Conservation (phyloP, 108 stramenopile genomes). For the Nitzschia palea region DNA sequence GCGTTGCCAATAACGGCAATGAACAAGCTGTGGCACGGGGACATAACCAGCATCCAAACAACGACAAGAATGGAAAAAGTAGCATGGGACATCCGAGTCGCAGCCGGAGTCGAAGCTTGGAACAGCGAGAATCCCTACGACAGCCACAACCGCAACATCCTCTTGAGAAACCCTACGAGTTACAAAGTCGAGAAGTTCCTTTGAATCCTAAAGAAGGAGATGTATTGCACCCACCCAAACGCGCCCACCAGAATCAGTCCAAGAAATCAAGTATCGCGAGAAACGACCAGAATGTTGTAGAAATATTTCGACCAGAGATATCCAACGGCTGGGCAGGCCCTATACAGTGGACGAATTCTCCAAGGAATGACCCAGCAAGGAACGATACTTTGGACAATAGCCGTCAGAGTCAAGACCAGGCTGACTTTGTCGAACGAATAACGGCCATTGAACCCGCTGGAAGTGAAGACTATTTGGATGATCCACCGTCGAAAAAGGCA, state of each 20-base stretch:
- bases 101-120: neutral
- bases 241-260: no score
- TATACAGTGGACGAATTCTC: no score
- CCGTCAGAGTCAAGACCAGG: no score
- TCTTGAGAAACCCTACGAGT: neutral
- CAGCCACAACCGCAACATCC: neutral
- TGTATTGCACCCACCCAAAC: neutral
- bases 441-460: neutral
- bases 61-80: neutral
- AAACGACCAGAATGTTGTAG: no score
- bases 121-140: constrained; percentile 1
- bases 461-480: neutral
- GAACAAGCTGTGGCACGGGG: constrained; percentile 8
- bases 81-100: neutral
- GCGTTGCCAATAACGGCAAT: neutral
- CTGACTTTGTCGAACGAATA: constrained; percentile 2
- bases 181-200: neutral
- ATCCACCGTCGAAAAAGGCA: neutral
- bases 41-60: neutral
- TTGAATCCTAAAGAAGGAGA: constrained; percentile 6
- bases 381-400: no score
- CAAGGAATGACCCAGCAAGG: no score
- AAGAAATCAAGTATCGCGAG: no score
- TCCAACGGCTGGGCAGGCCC: no score
- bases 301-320: constrained; percentile 1